These are phyloP conservation scores for Podaxis sp. DNA, from an alignment of 768 basidiomycete genomes.

Conservation along the genomic window DNA sequence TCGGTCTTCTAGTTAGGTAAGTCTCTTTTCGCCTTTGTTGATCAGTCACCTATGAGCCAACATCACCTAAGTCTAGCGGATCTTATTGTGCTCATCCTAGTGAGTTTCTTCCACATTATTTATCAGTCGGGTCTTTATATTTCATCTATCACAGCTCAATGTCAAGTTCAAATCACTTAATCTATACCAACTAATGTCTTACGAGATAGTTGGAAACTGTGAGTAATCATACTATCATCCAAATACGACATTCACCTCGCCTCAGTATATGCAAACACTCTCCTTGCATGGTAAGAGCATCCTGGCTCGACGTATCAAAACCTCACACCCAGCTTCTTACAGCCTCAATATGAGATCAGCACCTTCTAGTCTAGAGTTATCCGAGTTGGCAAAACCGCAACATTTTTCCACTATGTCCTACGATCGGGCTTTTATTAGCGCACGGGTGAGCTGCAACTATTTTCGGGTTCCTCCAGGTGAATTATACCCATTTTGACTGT, in stretches of 20 bases:
- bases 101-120: not conserved
- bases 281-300: not conserved
- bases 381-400: not conserved
- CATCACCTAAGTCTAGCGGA: not conserved
- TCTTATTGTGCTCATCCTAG: not conserved
- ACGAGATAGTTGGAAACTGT: not conserved
- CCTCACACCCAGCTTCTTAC: not conserved
- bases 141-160: not conserved
- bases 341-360: slow-evolving; percentile 6
- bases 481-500: not conserved
- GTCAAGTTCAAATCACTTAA: not conserved
- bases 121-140: no score
- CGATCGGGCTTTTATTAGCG: not conserved
- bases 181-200: slow-evolving; percentile 1
- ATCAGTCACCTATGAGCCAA: no score
- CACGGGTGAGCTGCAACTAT: not conserved
- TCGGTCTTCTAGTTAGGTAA: not conserved
- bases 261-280: slow-evolving; percentile 2
- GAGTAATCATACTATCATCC: not conserved
- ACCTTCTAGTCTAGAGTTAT: not conserved
- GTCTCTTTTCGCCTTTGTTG: not conserved
- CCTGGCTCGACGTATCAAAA: not conserved
- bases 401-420: not conserved
- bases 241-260: not conserved
- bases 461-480: not conserved